Percentiles rank a stretch among this genome's conserved stretches.
Evolutionary conservation across 164 flowering plant species (phyloP).

Genomic region (Litsea cubeba): DNA sequence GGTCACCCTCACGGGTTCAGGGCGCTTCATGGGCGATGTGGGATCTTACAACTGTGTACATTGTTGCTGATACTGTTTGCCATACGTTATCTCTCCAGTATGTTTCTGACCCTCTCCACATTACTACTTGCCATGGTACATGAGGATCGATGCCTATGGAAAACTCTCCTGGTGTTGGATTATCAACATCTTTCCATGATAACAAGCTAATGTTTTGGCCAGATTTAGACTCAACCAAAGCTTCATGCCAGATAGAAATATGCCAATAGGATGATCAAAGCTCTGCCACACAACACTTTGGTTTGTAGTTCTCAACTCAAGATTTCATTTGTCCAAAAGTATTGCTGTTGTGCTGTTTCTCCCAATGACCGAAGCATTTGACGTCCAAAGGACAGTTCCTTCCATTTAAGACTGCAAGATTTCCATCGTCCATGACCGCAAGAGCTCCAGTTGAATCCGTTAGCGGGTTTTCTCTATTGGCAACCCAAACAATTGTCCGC

Average conservation of each 20-base stretch:
- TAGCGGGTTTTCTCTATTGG: background rate
- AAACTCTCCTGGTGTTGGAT: slow-evolving; percentile 3
- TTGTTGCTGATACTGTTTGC: background rate
- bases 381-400: background rate
- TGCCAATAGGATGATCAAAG: background rate
- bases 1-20: too few species aligned
- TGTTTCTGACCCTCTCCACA: background rate
- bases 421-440: background rate
- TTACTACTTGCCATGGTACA: background rate
- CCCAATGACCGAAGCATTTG: background rate
- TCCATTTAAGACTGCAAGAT: slow-evolving; percentile 1
- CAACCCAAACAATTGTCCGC: background rate
- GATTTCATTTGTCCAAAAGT: slow-evolving; percentile 3
- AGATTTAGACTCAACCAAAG: slow-evolving; percentile 8
- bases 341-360: background rate
- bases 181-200: background rate
- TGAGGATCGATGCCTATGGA: background rate
- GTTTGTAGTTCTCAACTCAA: background rate
- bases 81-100: background rate
- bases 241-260: slow-evolving; percentile 7
- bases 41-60: too few species aligned
- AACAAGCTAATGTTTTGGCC: slow-evolving; percentile 2
- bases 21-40: too few species aligned
- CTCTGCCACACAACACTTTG: slow-evolving; percentile 1
- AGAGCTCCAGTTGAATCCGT: background rate